Base-by-base conservation (phyloP, 352 stramenopile species). In the Phytophthora aleatoria region DNA sequence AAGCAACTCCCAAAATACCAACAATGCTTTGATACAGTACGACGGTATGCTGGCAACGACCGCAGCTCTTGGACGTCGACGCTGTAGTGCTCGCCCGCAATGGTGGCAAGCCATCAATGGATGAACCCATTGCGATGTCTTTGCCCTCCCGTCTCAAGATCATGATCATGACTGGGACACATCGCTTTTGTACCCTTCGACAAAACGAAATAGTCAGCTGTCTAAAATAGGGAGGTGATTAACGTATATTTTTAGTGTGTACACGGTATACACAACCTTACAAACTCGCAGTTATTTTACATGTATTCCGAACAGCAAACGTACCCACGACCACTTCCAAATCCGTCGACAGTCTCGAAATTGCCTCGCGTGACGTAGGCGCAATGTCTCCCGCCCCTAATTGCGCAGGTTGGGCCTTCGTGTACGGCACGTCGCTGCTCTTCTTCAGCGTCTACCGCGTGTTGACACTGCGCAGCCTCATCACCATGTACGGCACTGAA, bases 341-440 rank as follows among this genome's bases (percentile, higher is more conserved):
- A 26, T 27, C 15, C 15, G 42, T 38, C 50, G 4, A n/a, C 38
- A 58, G 36, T 49, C 27, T 20, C 51, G 1, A 49, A 54, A 30
- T 27, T 30, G 28, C 28, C 10, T n/a, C 8, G 10, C 3, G 12
- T 48, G 0, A 41, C 28, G 28, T 41, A 41, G 12, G 35, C 35
- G 10, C 35, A 8, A 53, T 53, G 47, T n/a, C 30, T n/a, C 24
- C 28, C 28, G 47, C 24, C 31, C 42, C 57, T 26, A 41, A n/a
- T n/a, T 78, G 61, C 55, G 60, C 76, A 30, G 51, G 77, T 10
- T 87, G 78, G 78, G 49, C 61, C 20, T 70, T 74, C 31, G 71
- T 82, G 11, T 70, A 77, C 45, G 3, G 55, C 20, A n/a, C 62
- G 6, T 16, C 57, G 7, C 57, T 78, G 33, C 26, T 71, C 10